Percentiles rank a stretch among this genome's conserved stretches.
Evolutionary conservation across 2,329 filamentous ascomycete genomes (phyloP).

Genomic region (Dothideomycetidae sp.): DNA sequence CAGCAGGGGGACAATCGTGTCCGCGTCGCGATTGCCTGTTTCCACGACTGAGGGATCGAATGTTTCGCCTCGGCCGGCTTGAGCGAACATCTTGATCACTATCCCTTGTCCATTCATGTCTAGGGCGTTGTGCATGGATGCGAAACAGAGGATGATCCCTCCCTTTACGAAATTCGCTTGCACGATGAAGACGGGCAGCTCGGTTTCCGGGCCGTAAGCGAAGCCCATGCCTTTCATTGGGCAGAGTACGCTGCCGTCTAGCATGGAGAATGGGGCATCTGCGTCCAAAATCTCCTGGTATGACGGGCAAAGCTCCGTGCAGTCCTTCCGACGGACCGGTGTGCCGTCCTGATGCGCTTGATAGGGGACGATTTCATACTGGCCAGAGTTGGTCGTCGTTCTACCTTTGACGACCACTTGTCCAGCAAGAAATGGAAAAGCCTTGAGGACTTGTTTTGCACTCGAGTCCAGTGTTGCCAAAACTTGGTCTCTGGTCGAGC

Average conservation of each 20-base stretch:
- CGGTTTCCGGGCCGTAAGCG: no score
- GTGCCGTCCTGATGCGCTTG: no score
- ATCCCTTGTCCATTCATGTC: constrained; percentile 12
- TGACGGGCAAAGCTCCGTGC: no score
- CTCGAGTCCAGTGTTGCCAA: no score
- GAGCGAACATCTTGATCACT: constrained; percentile 9
- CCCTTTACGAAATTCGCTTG: constrained; percentile 12
- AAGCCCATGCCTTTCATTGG: no score
- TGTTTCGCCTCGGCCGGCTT: constrained; percentile 10
- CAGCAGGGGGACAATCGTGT: constrained; percentile 2
- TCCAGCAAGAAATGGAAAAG: constrained; percentile 3
- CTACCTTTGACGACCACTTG: constrained; percentile 1
- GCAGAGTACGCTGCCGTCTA: not conserved
- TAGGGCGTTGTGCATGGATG: constrained; percentile 11
- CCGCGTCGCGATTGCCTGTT: constrained; percentile 3
- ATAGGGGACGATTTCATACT: not conserved
- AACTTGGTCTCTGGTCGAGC: no score
- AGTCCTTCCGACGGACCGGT: no score
- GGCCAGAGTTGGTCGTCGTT: not conserved
- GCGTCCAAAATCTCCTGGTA: no score
- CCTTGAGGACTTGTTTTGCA: no score
- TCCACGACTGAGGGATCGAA: constrained; percentile 1
- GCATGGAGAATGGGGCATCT: not conserved
- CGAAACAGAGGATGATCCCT: constrained; percentile 11
- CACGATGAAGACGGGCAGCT: constrained; percentile 9